Evolutionary conservation across 345 rosid species (phyloP).

Genomic region (Rhodamnia rubescens): DNA sequence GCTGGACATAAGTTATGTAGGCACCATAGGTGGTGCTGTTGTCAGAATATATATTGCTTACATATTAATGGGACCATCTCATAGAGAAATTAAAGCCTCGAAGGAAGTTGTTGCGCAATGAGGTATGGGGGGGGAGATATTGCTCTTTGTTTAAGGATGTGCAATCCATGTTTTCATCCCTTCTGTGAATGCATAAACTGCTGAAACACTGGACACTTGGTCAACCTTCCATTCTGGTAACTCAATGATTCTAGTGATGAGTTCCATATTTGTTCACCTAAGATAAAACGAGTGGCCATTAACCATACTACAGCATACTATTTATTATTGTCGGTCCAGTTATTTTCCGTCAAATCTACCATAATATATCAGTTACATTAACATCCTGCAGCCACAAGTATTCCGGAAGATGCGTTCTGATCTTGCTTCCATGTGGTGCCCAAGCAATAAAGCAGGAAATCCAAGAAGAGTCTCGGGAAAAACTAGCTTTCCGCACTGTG

Average conservation of each 20-base stretch:
- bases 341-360: neutral
- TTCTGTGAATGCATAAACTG: neutral
- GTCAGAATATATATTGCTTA: neutral
- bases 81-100: neutral
- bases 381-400: conserved; percentile 45
- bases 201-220: neutral
- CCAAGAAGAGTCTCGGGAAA: conserved; percentile 31
- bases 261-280: neutral
- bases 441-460: conserved; percentile 28
- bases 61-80: neutral
- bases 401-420: conserved; percentile 54
- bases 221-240: neutral
- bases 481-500: conserved; percentile 5
- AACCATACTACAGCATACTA: neutral
- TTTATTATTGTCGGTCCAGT: neutral
- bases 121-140: neutral
- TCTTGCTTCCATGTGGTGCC: conserved; percentile 64
- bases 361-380: neutral
- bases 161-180: neutral
- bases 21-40: neutral
- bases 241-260: neutral
- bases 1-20: neutral
- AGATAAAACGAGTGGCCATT: neutral
- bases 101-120: neutral
- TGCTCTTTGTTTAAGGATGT: neutral